These are phyloP conservation scores for Reutealis trisperma DNA, from an alignment of 345 rosid species.

Conservation along the genomic window DNA sequence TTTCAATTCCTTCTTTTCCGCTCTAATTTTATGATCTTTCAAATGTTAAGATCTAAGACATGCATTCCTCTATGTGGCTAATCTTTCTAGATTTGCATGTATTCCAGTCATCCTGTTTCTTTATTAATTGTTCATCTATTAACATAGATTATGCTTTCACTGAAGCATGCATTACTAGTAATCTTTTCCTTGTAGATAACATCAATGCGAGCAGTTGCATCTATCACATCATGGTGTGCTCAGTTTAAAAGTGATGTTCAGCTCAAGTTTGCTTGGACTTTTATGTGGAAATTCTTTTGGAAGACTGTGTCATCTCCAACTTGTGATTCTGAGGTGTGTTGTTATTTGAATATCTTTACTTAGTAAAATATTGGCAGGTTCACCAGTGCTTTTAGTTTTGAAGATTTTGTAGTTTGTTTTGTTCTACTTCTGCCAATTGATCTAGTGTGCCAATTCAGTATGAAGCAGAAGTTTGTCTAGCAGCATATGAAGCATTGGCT, in stretches of 20 bases:
- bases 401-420: not conserved
- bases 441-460: conserved; percentile 44
- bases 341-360: conserved; percentile 13
- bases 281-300: conserved; percentile 69
- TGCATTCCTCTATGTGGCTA: no score
- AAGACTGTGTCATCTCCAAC: conserved; percentile 50
- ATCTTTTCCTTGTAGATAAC: conserved; percentile 48
- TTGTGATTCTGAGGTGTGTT: conserved; percentile 62
- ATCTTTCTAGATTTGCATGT: no score
- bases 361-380: conserved; percentile 16
- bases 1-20: no score
- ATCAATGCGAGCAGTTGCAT: conserved; percentile 60
- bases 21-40: no score
- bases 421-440: conserved; percentile 15
- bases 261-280: conserved; percentile 46
- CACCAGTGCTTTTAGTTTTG: not conserved
- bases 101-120: not conserved
- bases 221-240: conserved; percentile 56
- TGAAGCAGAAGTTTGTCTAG: conserved; percentile 72
- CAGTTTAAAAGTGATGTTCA: conserved; percentile 40
- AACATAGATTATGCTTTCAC: not conserved
- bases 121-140: not conserved
- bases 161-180: not conserved
- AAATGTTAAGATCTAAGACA: no score
- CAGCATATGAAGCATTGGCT: conserved; percentile 77